Base-by-base conservation (phyloP, 805 yeast species). In the Yarrowia sp. region DNA sequence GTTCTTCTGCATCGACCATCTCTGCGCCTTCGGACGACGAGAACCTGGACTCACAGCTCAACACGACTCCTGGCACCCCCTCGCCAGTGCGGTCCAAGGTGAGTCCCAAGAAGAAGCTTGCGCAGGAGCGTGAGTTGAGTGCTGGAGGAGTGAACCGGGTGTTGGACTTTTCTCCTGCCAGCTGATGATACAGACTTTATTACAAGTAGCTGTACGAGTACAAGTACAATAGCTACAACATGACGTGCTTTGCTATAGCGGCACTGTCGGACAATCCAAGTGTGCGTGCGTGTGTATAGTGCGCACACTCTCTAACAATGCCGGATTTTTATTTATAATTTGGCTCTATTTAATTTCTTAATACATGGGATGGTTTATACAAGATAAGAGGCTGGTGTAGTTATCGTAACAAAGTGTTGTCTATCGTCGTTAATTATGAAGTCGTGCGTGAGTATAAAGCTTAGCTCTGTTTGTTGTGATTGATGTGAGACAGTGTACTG, bases 1-100 rank as follows among this genome's bases (percentile, higher is more conserved):
- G 72, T 9, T 73, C 76, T 36, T 70, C 74, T 58, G 75, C 77
- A 9, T 74, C 78, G 3, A 76, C 78, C 7, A 71, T 71, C n/a
- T 71, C 78, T 8, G 72, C 72, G 8, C 69, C 68, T 11, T 70
- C 73, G 39, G 78, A 75, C 31, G 76, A 73, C 38, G 77, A 74
- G 48, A 71, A 71, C 4, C 32, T 58, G 6, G 65, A 53, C 22
- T 58, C 62, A 6, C 45, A 42, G 32, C 47, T 58, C 11, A 44
- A 33, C 41, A 58, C 64, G 9, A 58, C 64, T 14, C 64, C 64
- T 2, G 64, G 64, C 11, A 58, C 64, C 13, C 64, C 64, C 9
- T 58, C 64, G 8, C 64, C 64, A 6, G 51, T 58, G 18, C 39
- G 43, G 14, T 32, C 51, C 35, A 58, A 44, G 51, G n/a, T 43